Base-by-base conservation (phyloP, 305 asterid genomes). In the Fraxinus albicans region DNA sequence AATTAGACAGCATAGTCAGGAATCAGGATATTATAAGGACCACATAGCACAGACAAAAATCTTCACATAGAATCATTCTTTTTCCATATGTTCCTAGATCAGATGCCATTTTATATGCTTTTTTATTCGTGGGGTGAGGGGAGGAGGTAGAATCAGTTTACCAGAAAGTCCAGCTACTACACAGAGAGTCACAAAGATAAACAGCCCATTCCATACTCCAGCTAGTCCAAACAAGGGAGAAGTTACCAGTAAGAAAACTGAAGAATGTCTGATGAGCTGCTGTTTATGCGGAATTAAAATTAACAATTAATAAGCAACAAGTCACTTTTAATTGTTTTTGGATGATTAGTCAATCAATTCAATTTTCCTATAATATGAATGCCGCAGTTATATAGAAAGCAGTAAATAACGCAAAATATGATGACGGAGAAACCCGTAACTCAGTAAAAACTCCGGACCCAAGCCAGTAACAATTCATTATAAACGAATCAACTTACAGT, bases 161-260 rank as follows among this genome's bases (percentile, higher is more conserved):
- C 99, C 99, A 92, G 78, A 84, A 86, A 78, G 83, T 86, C 98
- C 99, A 79, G 95, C 98, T 36, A 87, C 85, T 15, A 96, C 99
- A 55, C 97, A 91, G 89, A 96, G 87, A 79, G 96, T 81, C 97
- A 96, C 92, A 29, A 96, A 93, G 85, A 94, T 92, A 91, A 92
- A 94, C 55, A 96, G 85, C 53, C 99, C 98, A 4, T 92, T 87
- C 98, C 98, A 93, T 23, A 96, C 93, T 17, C 97, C 98, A 73
- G 93, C 81, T 81, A 96, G 92, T 78, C 98, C 98, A 79, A 86
- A 91, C 5, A 75, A 84, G 58, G 97, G 97, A 33, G 93, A 87
- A 83, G 92, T 87, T 73, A 89, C 77, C 19, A 91, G 82, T 88
- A 94, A 50, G 93, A 93, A 92, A 73, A 84, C 90, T 38, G 94